Evolutionary conservation across 2,329 filamentous ascomycete species (phyloP), one percentile per base, ranked within the genome.

Genomic region (Colletotrichum sp.): DNA sequence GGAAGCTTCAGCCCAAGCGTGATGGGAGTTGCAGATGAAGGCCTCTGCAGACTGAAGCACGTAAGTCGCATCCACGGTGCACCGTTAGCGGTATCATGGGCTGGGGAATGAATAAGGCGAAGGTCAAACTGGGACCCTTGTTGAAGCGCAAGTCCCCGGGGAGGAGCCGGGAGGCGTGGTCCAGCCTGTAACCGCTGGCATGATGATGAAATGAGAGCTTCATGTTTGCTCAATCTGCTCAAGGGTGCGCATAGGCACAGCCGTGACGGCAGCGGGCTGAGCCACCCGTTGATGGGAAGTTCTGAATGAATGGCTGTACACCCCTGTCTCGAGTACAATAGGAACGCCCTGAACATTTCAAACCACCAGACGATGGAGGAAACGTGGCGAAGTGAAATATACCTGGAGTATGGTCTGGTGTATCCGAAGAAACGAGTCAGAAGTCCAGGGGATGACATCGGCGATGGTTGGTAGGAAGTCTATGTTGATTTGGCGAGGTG

Each of bases 141-240:
- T n/a, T 21, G 48, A 28, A 43, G 28, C 59, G 43, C 32, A 16
- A 21, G 26, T 59, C 28, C 70, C 34, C 34, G 48, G 48, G 15
- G 21, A 52, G 59, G 24, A 34, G 24, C 39, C 28, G 68, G 39
- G 57, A 67, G 26, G 34, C 34, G 67, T 28, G 65, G 43, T 57
- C 64, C 65, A 64, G 64, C 70, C 64, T 52, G 28, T 52, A 34
- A 28, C 57, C 24, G 71, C 57, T 75, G 73, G 70, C 59, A 75
- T 63, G 70, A 34, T 52, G 60, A 67, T 52, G 43, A 60, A 73
- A 75, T 73, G 70, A 73, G 57, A 43, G 55, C 57, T 68, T 52
- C 55, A 60, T 65, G 72, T 60, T 66, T 67, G 60, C 61, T 43
- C 21, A 60, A 36, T 18, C 28, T 30, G 9, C 34, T 52, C 30